Base-by-base conservation (phyloP, 768 basidiomycete genomes). In the Leccinum imitatum region DNA sequence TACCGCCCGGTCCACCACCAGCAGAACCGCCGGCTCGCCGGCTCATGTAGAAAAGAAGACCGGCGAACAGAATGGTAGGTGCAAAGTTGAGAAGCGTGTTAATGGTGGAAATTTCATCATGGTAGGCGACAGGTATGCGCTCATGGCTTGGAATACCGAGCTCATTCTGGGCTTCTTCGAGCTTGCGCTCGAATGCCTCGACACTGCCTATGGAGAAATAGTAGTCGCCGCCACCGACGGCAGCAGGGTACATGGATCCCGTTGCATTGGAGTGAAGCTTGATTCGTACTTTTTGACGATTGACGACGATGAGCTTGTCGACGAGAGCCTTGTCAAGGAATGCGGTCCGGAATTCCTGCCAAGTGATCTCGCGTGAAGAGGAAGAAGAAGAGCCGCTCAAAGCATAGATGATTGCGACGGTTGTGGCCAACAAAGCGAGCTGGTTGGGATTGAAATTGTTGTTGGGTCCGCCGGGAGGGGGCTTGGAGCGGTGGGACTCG, bases 281-380 rank as follows among this genome's bases (percentile, higher is more conserved):
- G 68, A 98, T 88, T 58, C 95, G 91, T 58, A 98, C 96, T 69
- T 84, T 90, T 62, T 85, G 84, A 30, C 93, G 85, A 73, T 98
- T 98, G 71, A 98, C 84, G 60, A 98, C 96, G 56, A 87, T 84
- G 59, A 98, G 87, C 69, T 87, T 94, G 66, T 98, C 95, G 39
- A 99, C 96, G 56, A 98, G 84, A 47, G 94, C 96, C 71, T 95
- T 95, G 76, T 96, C 90, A 50, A 99, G 88, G 80, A 99, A 93
- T 10, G 94, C 93, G 50, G 93, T 95, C 55, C 95, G 87, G 80
- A 99, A 99, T 76, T 98, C 97, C 76, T 98, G 95, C 96, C 97
- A 99, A 63, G 97, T 99, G 65, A 99, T 98, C 77, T 99, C 97
- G 60, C 90, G 85, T 1, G 89, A 85, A 25, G 78, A 75, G 0